Evolutionary conservation across 1,139 yeast genomes (phyloP), one percentile per base, ranked within the genome.

Genomic region (Suhomyces coccinellae): DNA sequence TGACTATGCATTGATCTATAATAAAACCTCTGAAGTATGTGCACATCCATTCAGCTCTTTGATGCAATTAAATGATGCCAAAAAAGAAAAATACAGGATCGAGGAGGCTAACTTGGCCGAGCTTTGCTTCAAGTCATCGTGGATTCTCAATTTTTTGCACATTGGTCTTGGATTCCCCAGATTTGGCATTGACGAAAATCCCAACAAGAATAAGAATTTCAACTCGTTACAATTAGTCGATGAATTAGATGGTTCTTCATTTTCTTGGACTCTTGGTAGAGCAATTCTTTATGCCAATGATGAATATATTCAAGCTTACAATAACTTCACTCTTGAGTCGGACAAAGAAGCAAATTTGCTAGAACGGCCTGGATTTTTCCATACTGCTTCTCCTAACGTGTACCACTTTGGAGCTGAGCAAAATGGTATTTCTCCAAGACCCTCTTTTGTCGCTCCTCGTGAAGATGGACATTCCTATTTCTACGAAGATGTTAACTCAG

Each of bases 241-340:
- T 49, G 71, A 75, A 43, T 68, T 87, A 40, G 80, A 80, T 34
- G 89, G 87, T 0, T 70, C 79, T 1, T 81, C 83, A 33, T 84
- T 86, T 49, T 80, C 93, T 0, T 88, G 96, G 96, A 87, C 96
- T 0, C 66, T 87, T 38, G 96, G 96, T 2, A 71, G 91, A 43
- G 95, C 95, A 3, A 62, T 87, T 4, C 61, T 88, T 24, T 87
- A 87, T 57, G 71, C 77, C 37, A 73, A 71, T 51, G 78, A 72
- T 49, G 78, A 72, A 50, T 73, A 71, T 45, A 59, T 65, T 11
- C 73, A 69, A 46, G 75, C 77, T 2, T 69, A 50, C 51, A 65
- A 66, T 44, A 68, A 69, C 47, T 58, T 54, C 40, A 57, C 71
- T 20, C 27, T 36, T 13, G 16, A 41, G 13, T 11, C 33, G 4